Evolutionary conservation across 768 basidiomycete species (phyloP).

Genomic region (Coprinopsis marcescibilis): DNA sequence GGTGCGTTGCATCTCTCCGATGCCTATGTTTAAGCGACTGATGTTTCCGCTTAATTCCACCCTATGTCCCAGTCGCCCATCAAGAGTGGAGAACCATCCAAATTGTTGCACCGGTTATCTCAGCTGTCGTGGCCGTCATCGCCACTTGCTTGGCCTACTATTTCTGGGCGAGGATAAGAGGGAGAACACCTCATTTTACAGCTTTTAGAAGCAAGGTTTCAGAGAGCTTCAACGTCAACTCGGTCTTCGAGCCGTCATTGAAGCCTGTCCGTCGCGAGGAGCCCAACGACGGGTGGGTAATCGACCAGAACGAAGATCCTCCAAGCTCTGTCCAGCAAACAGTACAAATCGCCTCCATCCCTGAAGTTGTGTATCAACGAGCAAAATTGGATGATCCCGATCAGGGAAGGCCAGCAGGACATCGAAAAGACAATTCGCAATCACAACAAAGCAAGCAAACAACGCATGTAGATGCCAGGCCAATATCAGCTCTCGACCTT

Average conservation of each 20-base stretch:
- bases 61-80: neutral
- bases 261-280: constrained; percentile 4
- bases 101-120: constrained; percentile 4
- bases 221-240: too few species aligned
- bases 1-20: neutral
- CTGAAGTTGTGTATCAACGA: too few species aligned
- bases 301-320: neutral
- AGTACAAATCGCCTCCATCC: neutral
- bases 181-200: neutral
- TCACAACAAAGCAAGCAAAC: neutral
- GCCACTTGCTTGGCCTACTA: neutral
- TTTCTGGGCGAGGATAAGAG: neutral
- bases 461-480: neutral
- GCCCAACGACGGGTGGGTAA: constrained; percentile 9
- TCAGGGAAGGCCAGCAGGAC: neutral
- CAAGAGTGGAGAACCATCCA: neutral
- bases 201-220: too few species aligned
- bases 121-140: neutral
- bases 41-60: neutral
- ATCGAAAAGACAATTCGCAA: neutral
- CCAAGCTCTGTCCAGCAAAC: neutral
- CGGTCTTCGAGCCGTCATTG: neutral
- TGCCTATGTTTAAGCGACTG: neutral
- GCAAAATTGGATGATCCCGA: too few species aligned
- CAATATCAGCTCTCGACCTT: neutral